Percentiles rank a stretch among this genome's conserved stretches.
Conservation (phyloP, 441 rosid genomes). For the Pelargonium hybrid region DNA sequence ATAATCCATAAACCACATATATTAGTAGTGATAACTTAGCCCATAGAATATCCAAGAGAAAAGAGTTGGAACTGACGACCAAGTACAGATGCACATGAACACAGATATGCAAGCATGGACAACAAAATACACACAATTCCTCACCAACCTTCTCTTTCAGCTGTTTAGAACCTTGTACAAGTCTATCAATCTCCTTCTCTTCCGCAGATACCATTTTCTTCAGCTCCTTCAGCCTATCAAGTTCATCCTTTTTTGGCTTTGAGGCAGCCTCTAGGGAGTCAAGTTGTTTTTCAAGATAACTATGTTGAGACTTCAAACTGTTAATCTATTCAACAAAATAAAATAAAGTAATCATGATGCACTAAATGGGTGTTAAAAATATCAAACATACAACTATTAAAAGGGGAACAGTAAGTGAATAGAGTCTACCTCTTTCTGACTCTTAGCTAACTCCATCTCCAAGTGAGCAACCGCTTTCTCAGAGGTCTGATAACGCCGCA, state of each 20-base stretch:
- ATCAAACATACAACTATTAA: conserved; percentile 12
- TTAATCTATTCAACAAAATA: conserved; percentile 41
- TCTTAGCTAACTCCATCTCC: conserved; percentile 85
- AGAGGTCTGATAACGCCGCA: conserved; percentile 47
- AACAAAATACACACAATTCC: conserved; percentile 8
- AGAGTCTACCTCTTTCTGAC: conserved; percentile 66
- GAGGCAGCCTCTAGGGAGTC: conserved; percentile 70
- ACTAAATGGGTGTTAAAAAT: conserved; percentile 11
- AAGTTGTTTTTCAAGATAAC: conserved; percentile 68
- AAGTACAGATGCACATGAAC: not conserved
- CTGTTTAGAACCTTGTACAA: conserved; percentile 59
- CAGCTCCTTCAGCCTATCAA: conserved; percentile 53
- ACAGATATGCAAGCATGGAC: not conserved
- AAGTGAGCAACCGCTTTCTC: conserved; percentile 50
- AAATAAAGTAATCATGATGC: conserved; percentile 15
- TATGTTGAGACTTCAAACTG: conserved; percentile 61
- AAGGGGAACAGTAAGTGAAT: conserved; percentile 1
- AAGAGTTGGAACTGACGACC: not conserved
- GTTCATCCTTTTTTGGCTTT: conserved; percentile 65
- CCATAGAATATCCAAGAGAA: not conserved
- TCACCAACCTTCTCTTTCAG: conserved; percentile 63
- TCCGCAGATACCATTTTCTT: conserved; percentile 42
- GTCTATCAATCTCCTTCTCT: conserved; percentile 61
- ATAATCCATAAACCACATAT: conserved; percentile 1
- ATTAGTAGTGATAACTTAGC: not conserved